These are phyloP conservation scores for barrel medic (Medicago truncatula) DNA, from an alignment of 306 rosid genomes.

Conservation along the genomic window MtrunA17r5.0-ANR NC_053042.1:27338501-27339000, in stretches of 20 bases:
- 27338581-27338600: too few species aligned
- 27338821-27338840: slow-evolving; percentile 58
- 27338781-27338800: slow-evolving; percentile 46
- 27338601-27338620: neutral
- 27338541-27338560: neutral
- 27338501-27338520: too few species aligned
- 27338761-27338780: slow-evolving; percentile 46
- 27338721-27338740: slow-evolving; percentile 10
- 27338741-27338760: slow-evolving; percentile 57
- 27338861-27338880: slow-evolving; percentile 66
- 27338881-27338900: slow-evolving; percentile 41
- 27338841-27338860: slow-evolving; percentile 38
- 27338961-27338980: slow-evolving; percentile 59
- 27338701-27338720: neutral
- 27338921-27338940: slow-evolving; percentile 55
- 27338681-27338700: neutral
- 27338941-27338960: slow-evolving; percentile 50
- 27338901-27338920: slow-evolving; percentile 44
- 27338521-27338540: neutral
- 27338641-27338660: neutral
- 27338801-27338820: slow-evolving; percentile 55
- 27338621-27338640: neutral
- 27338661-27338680: too few species aligned
- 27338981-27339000: slow-evolving; percentile 37
- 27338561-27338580: neutral